Base-by-base conservation (phyloP, 371 early-diverging fungal genomes). In the Zychaea mexicana region DNA sequence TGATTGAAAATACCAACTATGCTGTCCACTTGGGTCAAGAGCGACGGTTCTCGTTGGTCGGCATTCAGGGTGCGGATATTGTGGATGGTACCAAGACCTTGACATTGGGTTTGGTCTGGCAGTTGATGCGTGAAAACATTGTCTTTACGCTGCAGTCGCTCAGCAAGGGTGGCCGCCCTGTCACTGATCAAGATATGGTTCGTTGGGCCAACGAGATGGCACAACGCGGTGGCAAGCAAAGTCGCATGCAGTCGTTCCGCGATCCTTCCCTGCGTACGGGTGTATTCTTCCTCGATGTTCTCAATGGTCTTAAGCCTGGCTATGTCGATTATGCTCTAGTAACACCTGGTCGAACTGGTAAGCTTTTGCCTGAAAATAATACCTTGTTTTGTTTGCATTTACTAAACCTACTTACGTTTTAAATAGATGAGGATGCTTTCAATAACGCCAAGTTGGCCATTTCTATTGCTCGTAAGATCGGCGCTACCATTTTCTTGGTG, bases 121-220 rank as follows among this genome's bases (percentile, higher is more conserved):
- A 98, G 82, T 81, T 98, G 77, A 98, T 98, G 98, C 90, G 98
- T 36, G 95, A 94, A 66, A 94, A 98, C 75, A 91, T 98, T 58
- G 84, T 96, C 32, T 95, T 93, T 70, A 96, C 96, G 7, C 78
- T 98, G 62, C 90, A 92, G 73, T 88, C 90, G 27, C 80, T 96
- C 33, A 89, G 92, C 30, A 88, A 90, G 60, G 79, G 82, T 47
- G 96, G 96, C 38, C 79, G 87, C 39, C 87, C 92, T 49, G 83
- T 97, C 28, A 94, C 94, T 9, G 98, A 98, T 61, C 72, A 77
- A 56, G 97, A 97, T 75, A 92, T 98, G 85, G 85, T 97, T 42
- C 78, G 82, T 33, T 98, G 98, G 98, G 98, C 98, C 52, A 98
- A 98, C 81, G 85, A 85, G 24, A 81, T 87, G 3, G 95, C 90